Evolutionary conservation across 2,329 filamentous ascomycete species (phyloP).

Genomic region (Sporothrix euskadiensis): DNA sequence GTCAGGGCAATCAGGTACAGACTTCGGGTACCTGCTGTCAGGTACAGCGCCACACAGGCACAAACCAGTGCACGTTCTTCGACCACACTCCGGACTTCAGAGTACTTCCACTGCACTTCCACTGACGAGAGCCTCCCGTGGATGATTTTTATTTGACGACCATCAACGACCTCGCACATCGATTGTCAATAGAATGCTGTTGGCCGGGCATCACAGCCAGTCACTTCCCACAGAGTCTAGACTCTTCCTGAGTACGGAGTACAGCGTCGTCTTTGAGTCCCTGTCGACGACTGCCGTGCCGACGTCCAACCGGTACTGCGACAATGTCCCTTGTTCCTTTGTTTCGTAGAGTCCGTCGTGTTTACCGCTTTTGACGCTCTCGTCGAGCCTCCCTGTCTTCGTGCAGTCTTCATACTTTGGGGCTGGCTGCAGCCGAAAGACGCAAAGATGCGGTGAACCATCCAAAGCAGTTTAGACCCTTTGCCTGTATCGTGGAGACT

Average conservation of each 20-base stretch:
- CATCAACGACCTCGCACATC: background rate
- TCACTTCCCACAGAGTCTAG: too few species aligned
- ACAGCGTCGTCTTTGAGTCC: too few species aligned
- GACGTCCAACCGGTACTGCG: too few species aligned
- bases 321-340: too few species aligned
- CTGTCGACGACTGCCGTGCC: too few species aligned
- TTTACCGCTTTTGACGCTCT: background rate
- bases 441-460: background rate
- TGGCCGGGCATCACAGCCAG: too few species aligned
- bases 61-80: background rate
- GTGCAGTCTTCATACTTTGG: background rate
- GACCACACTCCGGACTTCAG: background rate
- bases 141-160: background rate
- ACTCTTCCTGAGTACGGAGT: too few species aligned
- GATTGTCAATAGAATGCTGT: too few species aligned
- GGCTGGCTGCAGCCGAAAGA: background rate
- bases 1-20: background rate
- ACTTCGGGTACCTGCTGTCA: background rate
- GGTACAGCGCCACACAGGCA: background rate
- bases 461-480: background rate
- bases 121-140: background rate
- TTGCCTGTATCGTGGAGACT: background rate
- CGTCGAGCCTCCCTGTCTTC: background rate
- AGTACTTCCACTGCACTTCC: background rate
- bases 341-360: too few species aligned